A percentile compares a stretch with the other conserved stretches of the same genome.
Evolutionary conservation across 2,329 filamentous ascomycete genomes (phyloP).

Genomic region (Bipolaris zeicola): DNA sequence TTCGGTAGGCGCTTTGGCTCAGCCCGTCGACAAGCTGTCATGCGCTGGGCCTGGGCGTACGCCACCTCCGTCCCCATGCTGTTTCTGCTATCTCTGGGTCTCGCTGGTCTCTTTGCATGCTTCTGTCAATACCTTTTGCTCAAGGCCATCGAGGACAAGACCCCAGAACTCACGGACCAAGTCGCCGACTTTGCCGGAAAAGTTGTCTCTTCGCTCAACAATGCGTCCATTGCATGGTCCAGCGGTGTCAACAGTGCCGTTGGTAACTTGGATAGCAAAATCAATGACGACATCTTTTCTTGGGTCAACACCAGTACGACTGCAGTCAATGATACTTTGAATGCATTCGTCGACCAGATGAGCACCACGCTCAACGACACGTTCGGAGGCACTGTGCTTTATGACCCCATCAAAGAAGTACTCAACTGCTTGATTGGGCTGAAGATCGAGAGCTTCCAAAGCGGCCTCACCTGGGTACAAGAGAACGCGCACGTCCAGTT

Average conservation of each 20-base stretch:
- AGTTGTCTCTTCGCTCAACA: conserved; percentile 73
- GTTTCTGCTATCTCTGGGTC: conserved; percentile 81
- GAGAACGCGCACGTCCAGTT: conserved; percentile 84
- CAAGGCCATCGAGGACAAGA: conserved; percentile 71
- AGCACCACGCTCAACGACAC: conserved; percentile 72
- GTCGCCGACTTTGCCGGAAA: conserved; percentile 80
- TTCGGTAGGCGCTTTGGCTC: conserved; percentile 68
- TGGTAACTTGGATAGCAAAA: conserved; percentile 64
- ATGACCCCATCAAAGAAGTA: conserved; percentile 77
- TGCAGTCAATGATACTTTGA: conserved; percentile 85
- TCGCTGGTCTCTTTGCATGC: conserved; percentile 82
- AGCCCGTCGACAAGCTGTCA: conserved; percentile 70
- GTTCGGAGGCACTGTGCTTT: conserved; percentile 82
- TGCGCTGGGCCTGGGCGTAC: conserved; percentile 85
- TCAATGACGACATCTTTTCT: conserved; percentile 84
- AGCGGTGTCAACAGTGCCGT: conserved; percentile 76
- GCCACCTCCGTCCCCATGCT: conserved; percentile 82
- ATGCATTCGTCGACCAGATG: conserved; percentile 79
- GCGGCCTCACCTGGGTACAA: conserved; percentile 90
- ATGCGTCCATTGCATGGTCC: conserved; percentile 78
- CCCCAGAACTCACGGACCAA: conserved; percentile 74
- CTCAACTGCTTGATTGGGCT: conserved; percentile 85
- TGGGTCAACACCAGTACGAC: conserved; percentile 85
- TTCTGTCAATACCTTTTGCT: conserved; percentile 83
- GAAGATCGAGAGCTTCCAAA: conserved; percentile 83